Conservation (phyloP, 495 filamentous ascomycete species). For the Neurospora intermedia region DNA sequence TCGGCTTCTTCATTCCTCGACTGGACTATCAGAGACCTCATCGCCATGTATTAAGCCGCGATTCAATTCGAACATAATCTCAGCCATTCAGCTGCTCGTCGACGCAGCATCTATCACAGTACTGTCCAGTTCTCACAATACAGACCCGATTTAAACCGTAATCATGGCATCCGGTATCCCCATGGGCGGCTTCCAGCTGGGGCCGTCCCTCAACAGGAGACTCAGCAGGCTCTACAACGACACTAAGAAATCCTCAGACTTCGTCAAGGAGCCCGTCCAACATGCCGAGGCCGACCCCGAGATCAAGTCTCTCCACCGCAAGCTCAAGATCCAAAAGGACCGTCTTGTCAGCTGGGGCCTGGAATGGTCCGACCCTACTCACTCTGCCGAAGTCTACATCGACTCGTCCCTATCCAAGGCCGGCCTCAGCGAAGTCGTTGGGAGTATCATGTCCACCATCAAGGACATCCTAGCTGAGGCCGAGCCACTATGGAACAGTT, state of each 20-base stretch:
- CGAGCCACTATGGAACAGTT: conserved; percentile 59
- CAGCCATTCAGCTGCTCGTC: background rate
- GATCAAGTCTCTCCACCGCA: conserved; percentile 44
- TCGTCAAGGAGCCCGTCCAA: conserved; percentile 61
- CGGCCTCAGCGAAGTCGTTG: conserved; percentile 76
- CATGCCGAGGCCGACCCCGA: conserved; percentile 43
- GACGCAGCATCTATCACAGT: background rate
- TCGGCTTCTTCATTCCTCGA: background rate
- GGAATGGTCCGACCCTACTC: conserved; percentile 70
- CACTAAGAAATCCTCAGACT: conserved; percentile 81
- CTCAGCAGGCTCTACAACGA: conserved; percentile 87
- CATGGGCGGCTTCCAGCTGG: conserved; percentile 32
- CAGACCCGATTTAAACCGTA: background rate
- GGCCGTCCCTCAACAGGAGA: conserved; percentile 48
- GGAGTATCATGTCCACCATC: conserved; percentile 81
- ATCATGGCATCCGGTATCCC: conserved; percentile 40
- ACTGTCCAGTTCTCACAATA: background rate
- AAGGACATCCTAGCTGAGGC: conserved; percentile 79
- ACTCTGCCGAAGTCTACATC: conserved; percentile 55
- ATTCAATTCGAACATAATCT: background rate
- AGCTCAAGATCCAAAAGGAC: conserved; percentile 57
- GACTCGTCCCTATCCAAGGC: conserved; percentile 76
- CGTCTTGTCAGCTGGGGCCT: conserved; percentile 79
- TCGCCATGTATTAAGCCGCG: background rate
- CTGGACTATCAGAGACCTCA: background rate